A percentile compares a stretch with the other conserved stretches of the same genome.
Evolutionary conservation across 2,329 filamentous ascomycete species (phyloP).

Genomic region (Colletotrichum coccodes): DNA sequence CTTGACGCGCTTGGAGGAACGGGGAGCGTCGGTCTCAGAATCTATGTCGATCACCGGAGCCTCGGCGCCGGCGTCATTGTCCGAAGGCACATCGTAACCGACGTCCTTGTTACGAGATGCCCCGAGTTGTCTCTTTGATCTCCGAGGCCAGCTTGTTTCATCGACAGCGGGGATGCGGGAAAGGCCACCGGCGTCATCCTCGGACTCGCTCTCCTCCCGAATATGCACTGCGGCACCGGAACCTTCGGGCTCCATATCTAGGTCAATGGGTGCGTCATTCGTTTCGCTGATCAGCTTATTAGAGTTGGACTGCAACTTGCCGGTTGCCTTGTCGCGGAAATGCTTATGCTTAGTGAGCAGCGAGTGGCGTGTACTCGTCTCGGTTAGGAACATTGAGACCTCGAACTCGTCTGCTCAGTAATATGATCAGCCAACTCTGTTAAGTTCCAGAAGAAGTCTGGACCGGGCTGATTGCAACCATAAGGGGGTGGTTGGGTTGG

Average conservation of each 20-base stretch:
- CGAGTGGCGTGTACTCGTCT: conserved; percentile 85
- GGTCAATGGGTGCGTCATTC: conserved; percentile 62
- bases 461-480: conserved; percentile 23
- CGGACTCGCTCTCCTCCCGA: conserved; percentile 68
- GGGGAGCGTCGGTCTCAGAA: conserved; percentile 49
- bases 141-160: conserved; percentile 35
- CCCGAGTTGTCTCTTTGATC: conserved; percentile 38
- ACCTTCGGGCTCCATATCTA: conserved; percentile 52
- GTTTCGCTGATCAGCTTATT: conserved; percentile 68
- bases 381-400: conserved; percentile 91
- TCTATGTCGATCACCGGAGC: conserved; percentile 49
- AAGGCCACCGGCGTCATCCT: conserved; percentile 65
- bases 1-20: conserved; percentile 56
- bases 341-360: conserved; percentile 87
- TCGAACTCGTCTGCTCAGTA: conserved; percentile 84
- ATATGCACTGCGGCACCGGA: conserved; percentile 48
- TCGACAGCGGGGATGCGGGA: conserved; percentile 62
- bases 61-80: conserved; percentile 43
- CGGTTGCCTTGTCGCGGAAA: conserved; percentile 68
- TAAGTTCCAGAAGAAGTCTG: background rate
- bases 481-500: conserved; percentile 5
- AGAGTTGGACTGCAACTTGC: conserved; percentile 69
- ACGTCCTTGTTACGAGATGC: conserved; percentile 43
- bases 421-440: conserved; percentile 10
- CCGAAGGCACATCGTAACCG: conserved; percentile 40